phyloP scores from a whole-genome alignment of 2,329 filamentous ascomycete genomes.

The Neonectria hederae region DNA sequence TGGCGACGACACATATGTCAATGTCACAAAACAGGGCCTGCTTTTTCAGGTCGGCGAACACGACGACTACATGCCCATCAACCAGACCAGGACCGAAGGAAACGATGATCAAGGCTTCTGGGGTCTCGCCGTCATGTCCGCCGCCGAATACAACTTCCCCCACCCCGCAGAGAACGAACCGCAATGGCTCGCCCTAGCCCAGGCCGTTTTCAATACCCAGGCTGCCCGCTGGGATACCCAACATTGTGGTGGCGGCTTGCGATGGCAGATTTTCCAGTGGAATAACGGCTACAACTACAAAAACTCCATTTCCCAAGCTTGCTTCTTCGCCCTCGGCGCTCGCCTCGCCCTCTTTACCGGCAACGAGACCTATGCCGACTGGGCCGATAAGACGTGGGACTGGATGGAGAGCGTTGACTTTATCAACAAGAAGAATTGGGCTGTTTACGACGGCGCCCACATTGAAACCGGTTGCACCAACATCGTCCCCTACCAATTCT shows the following conservation, averaged over 20 bases:
- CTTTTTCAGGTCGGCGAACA: constrained; percentile 78
- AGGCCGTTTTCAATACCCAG: constrained; percentile 85
- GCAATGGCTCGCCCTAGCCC: constrained; percentile 76
- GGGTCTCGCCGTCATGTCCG: constrained; percentile 75
- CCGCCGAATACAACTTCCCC: constrained; percentile 74
- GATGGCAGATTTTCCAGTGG: constrained; percentile 87
- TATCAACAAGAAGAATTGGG: constrained; percentile 64
- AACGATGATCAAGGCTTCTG: constrained; percentile 83
- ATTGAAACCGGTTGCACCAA: constrained; percentile 65
- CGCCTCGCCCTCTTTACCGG: constrained; percentile 80
- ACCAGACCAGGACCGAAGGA: constrained; percentile 73
- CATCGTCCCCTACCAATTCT: constrained; percentile 71
- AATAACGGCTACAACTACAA: constrained; percentile 86
- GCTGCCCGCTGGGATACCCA: constrained; percentile 75
- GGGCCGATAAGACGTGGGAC: constrained; percentile 78
- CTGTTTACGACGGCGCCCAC: constrained; percentile 71
- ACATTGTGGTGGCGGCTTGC: constrained; percentile 77
- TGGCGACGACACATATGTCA: constrained; percentile 76
- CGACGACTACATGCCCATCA: constrained; percentile 80
- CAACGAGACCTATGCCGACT: constrained; percentile 79
- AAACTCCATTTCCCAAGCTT: constrained; percentile 70
- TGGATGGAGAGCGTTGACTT: constrained; percentile 70
- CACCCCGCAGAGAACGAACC: constrained; percentile 65
- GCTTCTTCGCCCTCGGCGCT: constrained; percentile 70
- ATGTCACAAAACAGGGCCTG: constrained; percentile 72